phyloP scores from a whole-genome alignment of 345 rosid species.

The Eucalyptus curtisii region DNA sequence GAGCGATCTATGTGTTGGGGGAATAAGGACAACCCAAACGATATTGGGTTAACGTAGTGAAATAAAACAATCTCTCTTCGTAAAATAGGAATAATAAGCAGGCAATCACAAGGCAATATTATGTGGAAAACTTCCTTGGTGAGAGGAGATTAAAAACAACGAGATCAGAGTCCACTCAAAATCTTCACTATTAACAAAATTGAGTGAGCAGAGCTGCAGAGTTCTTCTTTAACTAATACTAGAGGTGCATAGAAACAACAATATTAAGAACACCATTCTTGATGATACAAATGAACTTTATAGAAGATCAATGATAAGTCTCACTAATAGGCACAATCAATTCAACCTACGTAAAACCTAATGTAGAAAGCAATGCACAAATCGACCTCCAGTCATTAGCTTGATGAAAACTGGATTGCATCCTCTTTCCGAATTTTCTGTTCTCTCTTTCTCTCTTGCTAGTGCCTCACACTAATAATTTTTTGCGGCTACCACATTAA shows the following conservation, averaged over 20 bases:
- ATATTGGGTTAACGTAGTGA: accelerated
- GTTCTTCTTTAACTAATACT: background rate
- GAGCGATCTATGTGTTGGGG: background rate
- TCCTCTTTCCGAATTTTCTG: background rate
- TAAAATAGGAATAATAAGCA: accelerated
- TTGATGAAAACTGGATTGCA: background rate
- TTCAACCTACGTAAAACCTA: background rate
- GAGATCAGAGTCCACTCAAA: accelerated
- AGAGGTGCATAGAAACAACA: background rate
- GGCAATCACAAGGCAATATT: background rate
- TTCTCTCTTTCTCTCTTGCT: background rate
- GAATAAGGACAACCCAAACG: too few relatives aligned
- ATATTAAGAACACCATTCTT: too few relatives aligned
- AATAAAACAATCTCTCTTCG: background rate
- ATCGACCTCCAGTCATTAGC: background rate
- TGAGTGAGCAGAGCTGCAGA: background rate
- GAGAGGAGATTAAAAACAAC: too few relatives aligned
- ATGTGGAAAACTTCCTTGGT: background rate
- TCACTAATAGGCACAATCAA: background rate
- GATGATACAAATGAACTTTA: background rate
- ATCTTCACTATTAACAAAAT: background rate
- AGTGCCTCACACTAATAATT: background rate
- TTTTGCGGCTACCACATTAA: too few relatives aligned
- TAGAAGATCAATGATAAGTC: background rate
- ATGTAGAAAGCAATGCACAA: background rate